These are phyloP conservation scores for Hymenochaete sp. DNA, from an alignment of 1,284 basidiomycete species.

Conservation along the genomic window DNA sequence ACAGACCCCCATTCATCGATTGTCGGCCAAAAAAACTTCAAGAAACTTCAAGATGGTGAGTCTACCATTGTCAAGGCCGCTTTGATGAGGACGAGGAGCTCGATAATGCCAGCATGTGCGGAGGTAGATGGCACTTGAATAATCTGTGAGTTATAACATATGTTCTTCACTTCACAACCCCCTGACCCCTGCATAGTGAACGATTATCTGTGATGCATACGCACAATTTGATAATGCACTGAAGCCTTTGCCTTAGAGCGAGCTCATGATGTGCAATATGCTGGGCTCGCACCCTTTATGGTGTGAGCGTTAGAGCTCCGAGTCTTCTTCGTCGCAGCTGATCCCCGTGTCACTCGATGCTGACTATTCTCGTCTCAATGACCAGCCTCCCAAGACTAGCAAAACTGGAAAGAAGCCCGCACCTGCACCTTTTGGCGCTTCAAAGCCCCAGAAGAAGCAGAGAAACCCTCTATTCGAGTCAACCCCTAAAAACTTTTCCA, in stretches of 20 bases:
- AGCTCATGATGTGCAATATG: conserved; percentile 37
- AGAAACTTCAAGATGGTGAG: conserved; percentile 15
- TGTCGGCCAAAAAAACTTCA: too few relatives aligned
- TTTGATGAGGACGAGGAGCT: conserved; percentile 12
- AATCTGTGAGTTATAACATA: too few relatives aligned
- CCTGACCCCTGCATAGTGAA: too few relatives aligned
- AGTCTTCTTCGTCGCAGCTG: conserved; percentile 30
- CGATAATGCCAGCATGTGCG: conserved; percentile 12
- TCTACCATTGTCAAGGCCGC: conserved; percentile 5
- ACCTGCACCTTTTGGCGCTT: conserved; percentile 64
- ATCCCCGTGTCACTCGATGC: conserved; percentile 33
- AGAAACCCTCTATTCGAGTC: conserved; percentile 98
- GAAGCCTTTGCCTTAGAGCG: conserved; percentile 20
- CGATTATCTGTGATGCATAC: conserved; percentile 24
- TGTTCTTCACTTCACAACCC: too few relatives aligned
- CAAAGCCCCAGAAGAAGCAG: conserved; percentile 66
- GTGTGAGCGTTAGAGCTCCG: conserved; percentile 63
- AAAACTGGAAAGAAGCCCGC: conserved; percentile 74
- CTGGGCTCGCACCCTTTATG: conserved; percentile 24
- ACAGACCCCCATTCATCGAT: too few relatives aligned
- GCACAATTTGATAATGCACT: conserved; percentile 24
- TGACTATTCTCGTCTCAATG: conserved; percentile 75
- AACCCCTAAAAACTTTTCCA: conserved; percentile 87
- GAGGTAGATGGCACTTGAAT: not conserved
- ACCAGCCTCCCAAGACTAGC: conserved; percentile 73